Evolutionary conservation across 495 filamentous ascomycete genomes (phyloP).

Genomic region (Lophiotrema nucula): DNA sequence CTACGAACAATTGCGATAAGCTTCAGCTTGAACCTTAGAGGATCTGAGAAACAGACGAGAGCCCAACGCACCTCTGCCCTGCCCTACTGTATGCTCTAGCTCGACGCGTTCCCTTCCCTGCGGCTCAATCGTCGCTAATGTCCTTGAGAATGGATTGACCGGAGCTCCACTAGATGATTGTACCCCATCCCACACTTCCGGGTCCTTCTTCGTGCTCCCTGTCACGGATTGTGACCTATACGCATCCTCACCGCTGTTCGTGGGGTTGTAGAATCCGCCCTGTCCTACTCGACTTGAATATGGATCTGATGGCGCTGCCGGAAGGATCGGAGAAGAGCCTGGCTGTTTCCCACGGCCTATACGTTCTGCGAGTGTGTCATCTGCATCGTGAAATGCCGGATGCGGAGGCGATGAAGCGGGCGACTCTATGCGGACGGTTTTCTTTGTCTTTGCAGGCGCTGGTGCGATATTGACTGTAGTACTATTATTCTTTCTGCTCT

Average conservation of each 20-base stretch:
- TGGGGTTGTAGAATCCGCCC: too few species aligned
- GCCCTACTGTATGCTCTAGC: not conserved
- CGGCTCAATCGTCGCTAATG: constrained; percentile 40
- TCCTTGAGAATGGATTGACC: constrained; percentile 40
- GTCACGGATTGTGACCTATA: constrained; percentile 23
- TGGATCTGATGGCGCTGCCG: constrained; percentile 17
- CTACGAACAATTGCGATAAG: not conserved
- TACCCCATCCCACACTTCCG: constrained; percentile 3
- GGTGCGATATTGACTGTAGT: constrained; percentile 8
- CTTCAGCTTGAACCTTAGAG: not conserved
- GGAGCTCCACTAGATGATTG: constrained; percentile 9
- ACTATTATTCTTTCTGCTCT: constrained; percentile 33
- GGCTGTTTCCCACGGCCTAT: not conserved
- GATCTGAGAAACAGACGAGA: not conserved
- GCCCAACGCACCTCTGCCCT: constrained; percentile 19
- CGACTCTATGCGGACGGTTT: constrained; percentile 34
- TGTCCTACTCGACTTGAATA: too few species aligned
- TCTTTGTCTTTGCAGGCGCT: constrained; percentile 31
- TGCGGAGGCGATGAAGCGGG: constrained; percentile 24
- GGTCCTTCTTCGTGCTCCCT: constrained; percentile 26
- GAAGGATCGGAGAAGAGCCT: constrained; percentile 1
- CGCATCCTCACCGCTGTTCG: constrained; percentile 8
- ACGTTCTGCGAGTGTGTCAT: constrained; percentile 5
- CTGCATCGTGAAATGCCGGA: constrained; percentile 20
- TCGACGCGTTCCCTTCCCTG: constrained; percentile 10